phyloP scores from a whole-genome alignment of 768 basidiomycete genomes.

The Phlegmacium glaucopus region DNA sequence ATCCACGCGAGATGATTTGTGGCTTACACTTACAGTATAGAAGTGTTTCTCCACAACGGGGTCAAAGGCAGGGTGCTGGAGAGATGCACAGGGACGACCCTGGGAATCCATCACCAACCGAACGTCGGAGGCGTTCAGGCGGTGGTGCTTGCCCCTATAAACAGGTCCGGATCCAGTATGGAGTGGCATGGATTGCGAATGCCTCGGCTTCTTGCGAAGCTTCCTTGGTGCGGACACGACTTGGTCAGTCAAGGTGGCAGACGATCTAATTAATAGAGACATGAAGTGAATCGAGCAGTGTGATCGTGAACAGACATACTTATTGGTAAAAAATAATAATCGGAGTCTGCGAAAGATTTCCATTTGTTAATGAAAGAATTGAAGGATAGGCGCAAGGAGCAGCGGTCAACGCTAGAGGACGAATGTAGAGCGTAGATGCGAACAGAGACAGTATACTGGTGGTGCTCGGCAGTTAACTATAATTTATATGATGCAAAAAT shows the following conservation, averaged over 20 bases:
- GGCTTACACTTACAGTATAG: too few species aligned
- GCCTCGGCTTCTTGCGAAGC: constrained; percentile 13
- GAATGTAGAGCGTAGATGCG: too few species aligned
- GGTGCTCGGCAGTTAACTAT: too few species aligned
- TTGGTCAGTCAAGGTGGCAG: not conserved
- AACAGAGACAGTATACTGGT: too few species aligned
- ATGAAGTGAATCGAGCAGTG: not conserved
- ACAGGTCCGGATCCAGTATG: constrained; percentile 11
- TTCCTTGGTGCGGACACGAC: not conserved
- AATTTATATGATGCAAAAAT: too few species aligned
- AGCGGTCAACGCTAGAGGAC: too few species aligned
- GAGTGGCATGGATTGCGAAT: constrained; percentile 23
- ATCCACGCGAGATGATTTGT: not conserved
- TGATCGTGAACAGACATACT: not conserved
- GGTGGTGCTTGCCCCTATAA: constrained; percentile 10
- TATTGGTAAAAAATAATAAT: not conserved
- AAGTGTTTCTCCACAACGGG: not conserved
- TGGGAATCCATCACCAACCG: constrained; percentile 7
- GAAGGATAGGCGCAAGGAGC: too few species aligned
- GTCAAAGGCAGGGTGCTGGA: not conserved
- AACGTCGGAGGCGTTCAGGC: constrained; percentile 10
- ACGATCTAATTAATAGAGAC: not conserved
- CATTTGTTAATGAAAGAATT: not conserved
- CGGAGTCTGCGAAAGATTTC: not conserved
- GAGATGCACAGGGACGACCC: not conserved